Evolutionary conservation across 2,329 filamentous ascomycete genomes (phyloP).

Genomic region (Fusarium graminum): DNA sequence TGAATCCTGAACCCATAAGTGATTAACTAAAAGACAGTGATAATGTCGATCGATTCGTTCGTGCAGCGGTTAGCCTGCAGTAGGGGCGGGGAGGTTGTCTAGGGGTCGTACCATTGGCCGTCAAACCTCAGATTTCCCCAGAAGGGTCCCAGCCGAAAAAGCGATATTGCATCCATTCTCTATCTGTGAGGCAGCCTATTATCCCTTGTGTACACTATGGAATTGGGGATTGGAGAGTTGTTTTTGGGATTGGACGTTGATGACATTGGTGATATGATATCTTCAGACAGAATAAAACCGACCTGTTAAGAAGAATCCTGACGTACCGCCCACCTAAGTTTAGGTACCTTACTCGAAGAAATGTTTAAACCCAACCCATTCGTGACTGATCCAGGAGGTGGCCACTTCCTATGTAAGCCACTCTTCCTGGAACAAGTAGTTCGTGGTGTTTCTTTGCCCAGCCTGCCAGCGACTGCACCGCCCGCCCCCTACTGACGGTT

Average conservation of each 20-base stretch:
- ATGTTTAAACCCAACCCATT: not conserved
- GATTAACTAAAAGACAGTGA: constrained; percentile 31
- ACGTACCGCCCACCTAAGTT: too few species aligned
- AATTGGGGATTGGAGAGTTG: not conserved
- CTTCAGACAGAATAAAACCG: not conserved
- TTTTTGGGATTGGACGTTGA: not conserved
- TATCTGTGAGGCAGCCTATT: constrained; percentile 28
- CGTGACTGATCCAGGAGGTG: not conserved
- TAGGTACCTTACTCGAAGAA: too few species aligned
- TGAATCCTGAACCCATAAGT: constrained; percentile 18
- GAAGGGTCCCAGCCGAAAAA: constrained; percentile 29
- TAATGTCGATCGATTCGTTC: constrained; percentile 49
- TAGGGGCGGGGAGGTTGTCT: constrained; percentile 28
- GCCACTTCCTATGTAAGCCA: not conserved
- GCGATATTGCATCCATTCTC: constrained; percentile 28
- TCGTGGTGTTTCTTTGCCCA: constrained; percentile 1
- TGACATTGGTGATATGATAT: not conserved
- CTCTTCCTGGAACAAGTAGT: not conserved
- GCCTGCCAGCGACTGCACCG: not conserved
- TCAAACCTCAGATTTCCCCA: constrained; percentile 30
- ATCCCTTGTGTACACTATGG: not conserved
- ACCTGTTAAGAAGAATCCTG: too few species aligned
- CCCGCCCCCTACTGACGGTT: constrained; percentile 3
- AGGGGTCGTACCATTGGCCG: constrained; percentile 28
- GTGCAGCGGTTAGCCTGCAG: constrained; percentile 39